phyloP scores from a whole-genome alignment of 2,329 filamentous ascomycete species.

The Coniochaeta sp. region DNA sequence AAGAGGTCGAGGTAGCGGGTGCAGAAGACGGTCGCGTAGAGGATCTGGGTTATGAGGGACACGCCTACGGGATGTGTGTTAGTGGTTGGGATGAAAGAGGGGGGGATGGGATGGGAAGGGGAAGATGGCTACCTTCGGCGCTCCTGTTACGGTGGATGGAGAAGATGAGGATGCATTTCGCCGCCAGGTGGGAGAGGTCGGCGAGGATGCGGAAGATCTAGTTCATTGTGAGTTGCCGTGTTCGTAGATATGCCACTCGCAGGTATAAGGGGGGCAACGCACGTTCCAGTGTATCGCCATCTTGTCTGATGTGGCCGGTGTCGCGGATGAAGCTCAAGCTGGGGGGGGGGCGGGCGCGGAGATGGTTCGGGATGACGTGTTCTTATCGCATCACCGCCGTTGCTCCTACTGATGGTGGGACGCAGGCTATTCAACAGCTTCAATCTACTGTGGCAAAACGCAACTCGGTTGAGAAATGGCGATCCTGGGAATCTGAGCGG shows the following conservation, averaged over 20 bases:
- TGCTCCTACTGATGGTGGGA: no score
- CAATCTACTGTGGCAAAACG: no score
- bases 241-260: neutral
- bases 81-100: conserved; percentile 2
- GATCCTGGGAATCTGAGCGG: no score
- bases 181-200: conserved; percentile 77
- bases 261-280: no score
- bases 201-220: conserved; percentile 69
- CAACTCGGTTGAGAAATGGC: no score
- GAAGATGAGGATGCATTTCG: conserved; percentile 86
- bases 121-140: conserved; percentile 84
- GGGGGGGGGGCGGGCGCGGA: no score
- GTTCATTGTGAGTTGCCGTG: neutral
- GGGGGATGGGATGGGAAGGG: no score
- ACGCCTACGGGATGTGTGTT: conserved; percentile 54
- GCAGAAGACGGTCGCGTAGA: conserved; percentile 81
- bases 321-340: neutral
- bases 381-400: conserved; percentile 1
- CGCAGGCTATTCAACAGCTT: neutral
- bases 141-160: conserved; percentile 84
- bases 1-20: conserved; percentile 85
- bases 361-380: neutral
- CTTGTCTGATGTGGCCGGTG: neutral
- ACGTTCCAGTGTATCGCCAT: conserved; percentile 14
- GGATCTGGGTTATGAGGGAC: conserved; percentile 81